These are phyloP conservation scores for Escovopsis sp. DNA, from an alignment of 2,329 filamentous ascomycete species.

Conservation along the genomic window DNA sequence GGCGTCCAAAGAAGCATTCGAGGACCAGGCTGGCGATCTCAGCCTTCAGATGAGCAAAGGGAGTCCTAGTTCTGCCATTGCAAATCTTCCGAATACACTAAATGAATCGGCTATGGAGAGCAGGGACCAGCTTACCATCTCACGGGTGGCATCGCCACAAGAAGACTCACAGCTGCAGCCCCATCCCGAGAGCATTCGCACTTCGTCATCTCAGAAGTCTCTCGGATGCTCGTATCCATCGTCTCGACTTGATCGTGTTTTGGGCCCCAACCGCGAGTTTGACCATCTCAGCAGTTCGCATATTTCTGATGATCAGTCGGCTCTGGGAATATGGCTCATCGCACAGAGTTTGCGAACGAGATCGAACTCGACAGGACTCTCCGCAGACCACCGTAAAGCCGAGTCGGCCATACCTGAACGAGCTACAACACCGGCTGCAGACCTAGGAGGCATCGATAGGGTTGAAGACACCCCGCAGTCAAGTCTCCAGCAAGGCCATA, in stretches of 20 bases:
- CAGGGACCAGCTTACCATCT: background rate
- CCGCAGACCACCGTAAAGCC: background rate
- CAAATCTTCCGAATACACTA: background rate
- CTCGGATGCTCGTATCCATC: slow-evolving; percentile 3
- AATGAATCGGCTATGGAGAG: background rate
- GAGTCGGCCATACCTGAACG: background rate
- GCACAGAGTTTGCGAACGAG: slow-evolving; percentile 18
- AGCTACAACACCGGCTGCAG: background rate
- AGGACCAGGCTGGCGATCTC: background rate
- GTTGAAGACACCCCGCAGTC: slow-evolving; percentile 4
- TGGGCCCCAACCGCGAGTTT: slow-evolving; percentile 14
- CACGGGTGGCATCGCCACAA: background rate
- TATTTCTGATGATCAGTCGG: slow-evolving; percentile 19
- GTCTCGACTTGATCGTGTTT: slow-evolving; percentile 6
- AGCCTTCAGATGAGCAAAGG: background rate
- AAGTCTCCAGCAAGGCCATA: slow-evolving; percentile 1
- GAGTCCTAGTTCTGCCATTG: background rate
- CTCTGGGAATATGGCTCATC: slow-evolving; percentile 23
- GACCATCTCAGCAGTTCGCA: slow-evolving; percentile 16
- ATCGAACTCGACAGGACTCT: slow-evolving; percentile 11
- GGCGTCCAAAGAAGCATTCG: background rate
- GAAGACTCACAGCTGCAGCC: background rate
- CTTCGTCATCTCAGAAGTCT: slow-evolving; percentile 5
- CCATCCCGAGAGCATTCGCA: slow-evolving; percentile 2
- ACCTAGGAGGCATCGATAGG: slow-evolving; percentile 7